A percentile compares a stretch with the other conserved stretches of the same genome.
phyloP scores from a whole-genome alignment of 768 basidiomycete species.

The Pleurotus cornucopiae region DNA sequence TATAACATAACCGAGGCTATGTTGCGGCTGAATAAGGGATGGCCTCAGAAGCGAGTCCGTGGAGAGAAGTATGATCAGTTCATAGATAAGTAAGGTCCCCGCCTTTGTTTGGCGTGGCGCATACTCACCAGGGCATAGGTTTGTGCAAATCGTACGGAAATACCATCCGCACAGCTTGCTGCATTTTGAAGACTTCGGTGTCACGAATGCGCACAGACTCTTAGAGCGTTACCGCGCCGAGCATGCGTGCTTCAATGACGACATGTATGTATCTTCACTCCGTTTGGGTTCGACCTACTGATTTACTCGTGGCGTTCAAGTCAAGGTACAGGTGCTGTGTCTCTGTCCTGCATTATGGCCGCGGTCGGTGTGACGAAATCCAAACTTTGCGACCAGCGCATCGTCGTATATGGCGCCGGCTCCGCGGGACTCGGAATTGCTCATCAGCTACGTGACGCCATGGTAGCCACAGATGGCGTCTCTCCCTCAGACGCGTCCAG shows the following conservation, averaged over 20 bases:
- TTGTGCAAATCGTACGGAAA: conserved; percentile 74
- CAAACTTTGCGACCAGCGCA: conserved; percentile 69
- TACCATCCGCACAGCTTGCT: conserved; percentile 61
- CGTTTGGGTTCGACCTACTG: not conserved
- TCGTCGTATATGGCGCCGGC: conserved; percentile 77
- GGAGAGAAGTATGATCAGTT: conserved; percentile 77
- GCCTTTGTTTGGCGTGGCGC: not conserved
- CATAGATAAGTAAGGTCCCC: conserved; percentile 56
- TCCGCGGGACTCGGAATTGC: conserved; percentile 82
- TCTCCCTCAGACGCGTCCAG: conserved; percentile 54
- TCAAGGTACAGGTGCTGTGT: conserved; percentile 76
- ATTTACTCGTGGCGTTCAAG: conserved; percentile 24
- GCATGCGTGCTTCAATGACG: conserved; percentile 82
- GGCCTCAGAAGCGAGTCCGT: conserved; percentile 62
- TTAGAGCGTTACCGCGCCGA: conserved; percentile 56
- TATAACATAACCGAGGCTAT: not conserved
- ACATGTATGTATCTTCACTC: conserved; percentile 46
- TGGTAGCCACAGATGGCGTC: conserved; percentile 50
- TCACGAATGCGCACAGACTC: conserved; percentile 67
- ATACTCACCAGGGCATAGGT: conserved; percentile 33
- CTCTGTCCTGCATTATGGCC: conserved; percentile 64
- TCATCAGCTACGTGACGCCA: conserved; percentile 72
- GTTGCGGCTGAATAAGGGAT: conserved; percentile 47
- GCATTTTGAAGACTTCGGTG: conserved; percentile 87
- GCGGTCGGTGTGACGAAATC: conserved; percentile 63